A percentile compares a stretch with the other conserved stretches of the same genome.
phyloP scores from a whole-genome alignment of 345 rosid genomes.

The Hibiscus tridactylites region DNA sequence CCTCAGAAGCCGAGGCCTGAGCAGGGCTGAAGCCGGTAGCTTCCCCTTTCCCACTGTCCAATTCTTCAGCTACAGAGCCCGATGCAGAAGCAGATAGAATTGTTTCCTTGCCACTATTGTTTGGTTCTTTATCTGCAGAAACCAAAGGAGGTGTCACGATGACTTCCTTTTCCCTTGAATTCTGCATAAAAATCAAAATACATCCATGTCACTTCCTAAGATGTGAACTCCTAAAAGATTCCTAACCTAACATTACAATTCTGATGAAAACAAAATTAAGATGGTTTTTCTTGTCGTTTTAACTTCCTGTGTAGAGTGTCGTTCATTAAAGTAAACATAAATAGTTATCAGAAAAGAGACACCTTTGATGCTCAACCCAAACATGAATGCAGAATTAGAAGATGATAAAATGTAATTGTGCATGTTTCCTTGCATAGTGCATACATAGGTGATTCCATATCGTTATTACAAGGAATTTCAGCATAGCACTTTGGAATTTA shows the following conservation, averaged over 20 bases:
- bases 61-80: slow-evolving; percentile 14
- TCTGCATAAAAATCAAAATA: slow-evolving; percentile 24
- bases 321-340: not conserved
- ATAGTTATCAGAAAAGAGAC: not conserved
- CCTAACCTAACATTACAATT: not conserved
- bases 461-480: not conserved
- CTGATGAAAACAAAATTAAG: not conserved
- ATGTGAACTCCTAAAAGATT: not conserved
- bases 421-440: not conserved
- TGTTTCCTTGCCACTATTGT: not conserved
- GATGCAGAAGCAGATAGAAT: not conserved
- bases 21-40: slow-evolving; percentile 2
- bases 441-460: not conserved
- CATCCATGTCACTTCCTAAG: not conserved
- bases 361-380: not conserved
- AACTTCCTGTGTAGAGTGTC: not conserved
- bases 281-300: not conserved
- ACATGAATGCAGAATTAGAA: not conserved
- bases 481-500: not conserved
- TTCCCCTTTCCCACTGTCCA: slow-evolving; percentile 7
- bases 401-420: not conserved
- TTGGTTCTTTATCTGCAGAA: slow-evolving; percentile 10
- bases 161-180: slow-evolving; percentile 15
- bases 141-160: not conserved
- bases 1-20: slow-evolving; percentile 11